Evolutionary conservation across 495 filamentous ascomycete species (phyloP), one percentile per base, ranked within the genome.

Genomic region (Talaromyces wortmannii): DNA sequence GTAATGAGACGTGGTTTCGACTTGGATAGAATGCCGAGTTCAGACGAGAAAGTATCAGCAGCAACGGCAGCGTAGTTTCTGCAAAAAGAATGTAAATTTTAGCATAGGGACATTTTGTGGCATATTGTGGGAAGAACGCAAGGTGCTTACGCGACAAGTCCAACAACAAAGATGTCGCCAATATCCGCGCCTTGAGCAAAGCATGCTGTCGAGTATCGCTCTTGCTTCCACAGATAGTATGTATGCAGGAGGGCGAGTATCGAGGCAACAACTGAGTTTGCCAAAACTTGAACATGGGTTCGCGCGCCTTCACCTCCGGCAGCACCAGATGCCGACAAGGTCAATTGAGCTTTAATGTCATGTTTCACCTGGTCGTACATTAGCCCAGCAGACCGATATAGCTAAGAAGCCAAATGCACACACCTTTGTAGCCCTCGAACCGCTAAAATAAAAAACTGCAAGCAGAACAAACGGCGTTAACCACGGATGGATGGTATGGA

Each of bases 21-120:
- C 56, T 78, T 84, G 15, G 91, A 86, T 15, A 97, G 79, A 48
- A 98, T 98, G 6, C 94, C 94, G 12, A 97, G 83, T 70, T 98
- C 94, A 11, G 92, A 97, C 53, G 88, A 91, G 70, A 96, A 95
- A 5, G 94, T 98, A 65, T 98, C 94, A 31, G 94, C 88, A 11
- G 91, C 84, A 17, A 92, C 89, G 23, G 90, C 88, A 32, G 90
- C 94, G 59, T 98, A 98, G 72, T 97, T 89, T 16, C 74, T 77
- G 54, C 30, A 46, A n/a, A 11, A 10, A 49, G 11, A 29, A 15
- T 31, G 23, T 40, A 55, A 31, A 45, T 31, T 12, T 5, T 11
- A 31, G 45, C 15, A 55, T 29, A 6, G 15, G n/a, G 1, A 3
- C 11, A 16, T 18, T n/a, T 11, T 50, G 13, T 18, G 18, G 23